Evolutionary conservation across 331 rosid genomes (phyloP), one percentile per base, ranked within the genome.

Genomic region (Prunus yedoensis): DNA sequence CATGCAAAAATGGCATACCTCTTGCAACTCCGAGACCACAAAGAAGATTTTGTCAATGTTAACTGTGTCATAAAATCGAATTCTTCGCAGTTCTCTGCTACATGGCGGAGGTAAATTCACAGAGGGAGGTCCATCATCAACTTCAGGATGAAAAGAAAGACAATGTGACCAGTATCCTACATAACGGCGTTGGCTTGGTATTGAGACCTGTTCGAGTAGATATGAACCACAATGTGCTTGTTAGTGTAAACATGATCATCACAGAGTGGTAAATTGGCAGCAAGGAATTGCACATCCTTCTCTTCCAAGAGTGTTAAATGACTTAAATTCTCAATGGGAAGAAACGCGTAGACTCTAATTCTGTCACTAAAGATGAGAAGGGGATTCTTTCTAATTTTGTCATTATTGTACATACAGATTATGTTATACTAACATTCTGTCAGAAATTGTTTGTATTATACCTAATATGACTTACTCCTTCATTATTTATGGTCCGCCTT

Each of bases 161-260:
- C 85, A 28, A n/a, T 74, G 80, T 30, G 79, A 89, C 96, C 96
- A 92, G 70, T 90, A 95, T 58, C 82, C 78, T 51, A 95, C 97
- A 13, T 90, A 95, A 47, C 97, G 97, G 21, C 97, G 89, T 76
- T 95, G 99, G 88, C 99, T 95, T 80, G 98, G 99, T 85, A 92
- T 95, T 8, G 99, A 95, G 79, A 95, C 98, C 99, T 93, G 85
- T 77, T 75, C 28, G 75, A 41, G 52, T 45, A 76, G 73, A 81
- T 60, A 72, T 58, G 73, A 70, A 61, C 45, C 65, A 38, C 38
- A 67, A 72, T 41, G 72, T 8, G 47, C 12, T 81, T 57, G 25
- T 74, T 68, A 73, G 67, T 47, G 17, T 45, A 53, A 62, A 49
- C 41, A 58, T 49, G 43, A 38, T 38, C 10, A 7, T 38, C 43